Base-by-base conservation (phyloP, 2,329 filamentous ascomycete species). In the Penicillium vulpinum region DNA sequence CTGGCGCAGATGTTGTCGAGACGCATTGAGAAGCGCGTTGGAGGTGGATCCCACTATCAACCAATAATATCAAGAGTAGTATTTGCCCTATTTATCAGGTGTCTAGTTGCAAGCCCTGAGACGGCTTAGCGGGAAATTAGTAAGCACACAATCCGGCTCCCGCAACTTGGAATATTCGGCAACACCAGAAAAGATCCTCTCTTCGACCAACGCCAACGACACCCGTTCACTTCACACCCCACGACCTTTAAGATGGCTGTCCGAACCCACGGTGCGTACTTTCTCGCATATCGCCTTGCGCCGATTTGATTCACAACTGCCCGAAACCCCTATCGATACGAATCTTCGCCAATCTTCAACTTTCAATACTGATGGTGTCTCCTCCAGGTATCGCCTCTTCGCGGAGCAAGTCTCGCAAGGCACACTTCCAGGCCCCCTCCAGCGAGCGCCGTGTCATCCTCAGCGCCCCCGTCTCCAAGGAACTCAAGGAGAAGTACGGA, bases 401-500 rank as follows among this genome's bases (percentile, higher is more conserved):
- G 77, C 88, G 93, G 83, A 89, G 93, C 84, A 99, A 99, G 91
- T 94, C 91, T 83, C 91, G 94, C 82, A 96, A 96, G 86, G 90
- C 91, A 78, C 93, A 99, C 87, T 99, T 96, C 88, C 84, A 85
- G 79, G 94, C 94, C 70, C 92, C 92, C 71, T 97, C 92, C 79
- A 92, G 89, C 84, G 86, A 91, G 78, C 92, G 94, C 81, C 91
- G 94, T 78, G 85, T 88, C 74, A 96, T 96, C 84, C 97, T 99
- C 92, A 93, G 89, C 84, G 92, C 94, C 70, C 90, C 91, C 73
- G 86, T 97, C 71, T 90, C 85, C 85, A 96, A 96, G 86, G 94
- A 99, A 85, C 88, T 99, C 78, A 89, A 92, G 78, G 92, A 96
- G 83, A 94, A 99, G 88, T 90, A 99, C 90, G 96, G 96, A 81